Percentiles rank a stretch among this genome's conserved stretches.
phyloP scores from a whole-genome alignment of 441 rosid species.

The Pelargonium fulgidum region DNA sequence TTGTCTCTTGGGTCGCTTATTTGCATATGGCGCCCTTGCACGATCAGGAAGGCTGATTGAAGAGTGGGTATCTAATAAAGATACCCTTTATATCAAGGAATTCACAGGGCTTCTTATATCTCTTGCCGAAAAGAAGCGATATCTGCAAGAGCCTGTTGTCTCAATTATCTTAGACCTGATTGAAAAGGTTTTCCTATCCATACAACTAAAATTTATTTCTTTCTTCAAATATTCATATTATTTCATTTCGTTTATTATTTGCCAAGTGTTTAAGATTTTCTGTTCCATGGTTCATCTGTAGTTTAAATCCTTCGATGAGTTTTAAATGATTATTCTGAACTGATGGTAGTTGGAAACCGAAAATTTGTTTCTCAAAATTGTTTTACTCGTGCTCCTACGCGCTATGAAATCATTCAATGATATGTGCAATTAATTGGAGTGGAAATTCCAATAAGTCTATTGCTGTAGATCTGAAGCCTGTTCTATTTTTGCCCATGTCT shows the following conservation, averaged over 20 bases:
- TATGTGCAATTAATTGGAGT: too few species aligned
- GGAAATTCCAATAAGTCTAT: background rate
- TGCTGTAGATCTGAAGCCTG: background rate
- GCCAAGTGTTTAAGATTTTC: background rate
- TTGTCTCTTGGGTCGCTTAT: conserved; percentile 80
- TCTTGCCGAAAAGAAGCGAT: conserved; percentile 69
- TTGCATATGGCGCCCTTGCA: conserved; percentile 82
- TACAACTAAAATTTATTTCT: background rate
- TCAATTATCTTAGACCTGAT: conserved; percentile 57
- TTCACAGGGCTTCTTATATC: conserved; percentile 50
- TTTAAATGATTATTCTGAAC: background rate
- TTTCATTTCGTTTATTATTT: background rate
- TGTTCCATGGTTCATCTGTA: background rate
- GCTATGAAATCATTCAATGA: background rate
- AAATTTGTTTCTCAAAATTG: background rate
- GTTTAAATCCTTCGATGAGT: background rate
- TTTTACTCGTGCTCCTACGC: background rate
- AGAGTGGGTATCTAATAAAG: conserved; percentile 52
- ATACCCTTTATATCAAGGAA: conserved; percentile 48
- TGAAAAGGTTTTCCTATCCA: conserved; percentile 50
- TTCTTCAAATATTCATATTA: background rate
- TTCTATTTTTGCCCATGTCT: background rate
- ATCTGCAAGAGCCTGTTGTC: conserved; percentile 88
- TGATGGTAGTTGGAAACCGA: background rate
- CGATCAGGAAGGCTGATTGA: conserved; percentile 62